Evolutionary conservation across 768 basidiomycete genomes (phyloP).

Genomic region (Russula sp.): DNA sequence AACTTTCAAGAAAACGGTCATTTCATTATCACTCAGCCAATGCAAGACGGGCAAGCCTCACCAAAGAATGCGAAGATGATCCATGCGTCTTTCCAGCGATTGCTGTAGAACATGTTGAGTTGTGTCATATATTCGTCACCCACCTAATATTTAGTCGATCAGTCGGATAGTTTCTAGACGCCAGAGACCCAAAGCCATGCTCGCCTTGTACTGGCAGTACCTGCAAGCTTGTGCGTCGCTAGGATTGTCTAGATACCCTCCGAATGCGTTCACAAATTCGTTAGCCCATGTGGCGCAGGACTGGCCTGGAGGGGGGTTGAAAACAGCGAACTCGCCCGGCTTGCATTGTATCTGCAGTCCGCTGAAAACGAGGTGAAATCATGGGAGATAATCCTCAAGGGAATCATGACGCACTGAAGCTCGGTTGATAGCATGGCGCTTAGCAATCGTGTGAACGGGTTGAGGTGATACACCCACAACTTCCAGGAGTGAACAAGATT

Average conservation of each 20-base stretch:
- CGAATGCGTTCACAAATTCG: conserved; percentile 52
- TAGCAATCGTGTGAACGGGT: conserved; percentile 65
- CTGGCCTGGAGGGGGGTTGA: conserved; percentile 67
- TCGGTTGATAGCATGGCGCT: conserved; percentile 74
- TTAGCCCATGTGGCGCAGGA: conserved; percentile 66
- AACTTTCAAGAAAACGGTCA: conserved; percentile 30
- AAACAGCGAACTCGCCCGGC: conserved; percentile 59
- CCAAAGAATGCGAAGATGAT: conserved; percentile 58
- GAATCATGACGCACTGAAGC: conserved; percentile 47
- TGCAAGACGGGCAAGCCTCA: conserved; percentile 28
- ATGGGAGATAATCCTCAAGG: neutral
- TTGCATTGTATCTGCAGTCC: conserved; percentile 63
- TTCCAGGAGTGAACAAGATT: conserved; percentile 62
- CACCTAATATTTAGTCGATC: conserved; percentile 27
- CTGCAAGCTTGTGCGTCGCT: conserved; percentile 54
- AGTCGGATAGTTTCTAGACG: neutral
- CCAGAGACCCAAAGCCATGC: conserved; percentile 24
- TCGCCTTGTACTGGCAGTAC: conserved; percentile 63
- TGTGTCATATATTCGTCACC: conserved; percentile 67
- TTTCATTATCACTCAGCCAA: neutral
- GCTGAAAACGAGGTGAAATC: conserved; percentile 29
- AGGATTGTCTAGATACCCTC: conserved; percentile 71
- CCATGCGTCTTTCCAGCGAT: conserved; percentile 63
- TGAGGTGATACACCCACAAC: conserved; percentile 70
- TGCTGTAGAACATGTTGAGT: conserved; percentile 55